Percentiles rank a stretch among this genome's conserved stretches.
Evolutionary conservation across 805 yeast species (phyloP).

Genomic region (Kuraishia molischiana): DNA sequence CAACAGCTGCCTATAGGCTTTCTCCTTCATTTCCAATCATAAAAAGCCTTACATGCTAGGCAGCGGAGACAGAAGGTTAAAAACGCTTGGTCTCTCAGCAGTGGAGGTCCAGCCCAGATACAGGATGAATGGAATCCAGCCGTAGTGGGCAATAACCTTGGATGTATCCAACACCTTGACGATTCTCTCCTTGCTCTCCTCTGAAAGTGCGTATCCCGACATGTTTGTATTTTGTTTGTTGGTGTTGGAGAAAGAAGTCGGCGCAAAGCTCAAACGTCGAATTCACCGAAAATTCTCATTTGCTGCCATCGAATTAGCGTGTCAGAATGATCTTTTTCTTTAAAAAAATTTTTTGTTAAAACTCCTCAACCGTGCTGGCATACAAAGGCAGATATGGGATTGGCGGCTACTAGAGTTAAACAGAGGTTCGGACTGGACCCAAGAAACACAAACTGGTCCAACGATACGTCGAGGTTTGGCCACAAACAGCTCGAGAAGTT

Average conservation of each 20-base stretch:
- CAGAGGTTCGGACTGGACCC: constrained; percentile 91
- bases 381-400: too few species aligned
- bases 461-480: constrained; percentile 76
- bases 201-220: constrained; percentile 31
- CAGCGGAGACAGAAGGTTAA: constrained; percentile 62
- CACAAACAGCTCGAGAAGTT: constrained; percentile 70
- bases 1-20: too few species aligned
- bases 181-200: constrained; percentile 71
- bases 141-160: constrained; percentile 86
- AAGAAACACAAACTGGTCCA: constrained; percentile 90
- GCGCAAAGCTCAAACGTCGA: background rate
- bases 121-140: constrained; percentile 92
- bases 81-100: constrained; percentile 59
- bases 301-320: too few species aligned
- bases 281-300: too few species aligned
- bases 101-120: constrained; percentile 85
- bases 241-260: background rate
- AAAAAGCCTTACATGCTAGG: too few species aligned
- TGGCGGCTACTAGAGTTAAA: constrained; percentile 71
- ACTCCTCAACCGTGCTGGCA: too few species aligned
- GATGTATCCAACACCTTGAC: constrained; percentile 73
- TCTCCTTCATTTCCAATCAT: too few species aligned
- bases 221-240: too few species aligned
- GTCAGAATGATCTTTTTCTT: too few species aligned
- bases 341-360: too few species aligned